Conservation (phyloP, 768 basidiomycete species). For the Russula virescens region DNA sequence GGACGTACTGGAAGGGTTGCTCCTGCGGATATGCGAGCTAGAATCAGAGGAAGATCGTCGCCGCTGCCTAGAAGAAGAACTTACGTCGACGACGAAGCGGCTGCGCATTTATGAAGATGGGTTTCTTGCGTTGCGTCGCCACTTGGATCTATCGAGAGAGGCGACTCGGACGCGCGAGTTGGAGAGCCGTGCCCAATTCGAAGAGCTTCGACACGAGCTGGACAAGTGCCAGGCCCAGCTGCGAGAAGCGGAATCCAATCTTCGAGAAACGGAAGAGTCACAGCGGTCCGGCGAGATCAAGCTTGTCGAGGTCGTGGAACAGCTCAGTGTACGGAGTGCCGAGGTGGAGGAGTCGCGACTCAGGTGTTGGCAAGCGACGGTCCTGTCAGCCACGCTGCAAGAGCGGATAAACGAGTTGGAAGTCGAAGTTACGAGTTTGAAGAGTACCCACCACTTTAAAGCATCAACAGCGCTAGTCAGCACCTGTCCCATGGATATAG, state of each 20-base stretch:
- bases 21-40: not conserved
- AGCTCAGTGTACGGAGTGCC: not conserved
- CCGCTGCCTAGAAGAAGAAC: not conserved
- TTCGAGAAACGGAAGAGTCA: no score
- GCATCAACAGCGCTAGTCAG: no score
- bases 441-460: no score
- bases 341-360: not conserved
- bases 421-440: constrained; percentile 5
- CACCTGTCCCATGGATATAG: no score
- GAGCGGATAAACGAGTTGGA: constrained; percentile 3
- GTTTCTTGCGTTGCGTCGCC: not conserved
- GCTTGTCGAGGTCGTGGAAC: not conserved
- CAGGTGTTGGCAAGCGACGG: not conserved
- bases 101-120: not conserved
- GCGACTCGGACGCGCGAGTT: not conserved
- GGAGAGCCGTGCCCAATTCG: not conserved
- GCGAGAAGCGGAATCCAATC: not conserved
- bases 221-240: not conserved
- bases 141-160: not conserved
- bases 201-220: not conserved
- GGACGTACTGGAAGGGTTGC: no score
- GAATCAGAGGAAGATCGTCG: not conserved
- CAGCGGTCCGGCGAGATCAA: not conserved
- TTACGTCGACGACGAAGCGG: not conserved
- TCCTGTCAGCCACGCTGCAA: not conserved